Evolutionary conservation across 768 basidiomycete species (phyloP).

Genomic region (Auricularia sp.): DNA sequence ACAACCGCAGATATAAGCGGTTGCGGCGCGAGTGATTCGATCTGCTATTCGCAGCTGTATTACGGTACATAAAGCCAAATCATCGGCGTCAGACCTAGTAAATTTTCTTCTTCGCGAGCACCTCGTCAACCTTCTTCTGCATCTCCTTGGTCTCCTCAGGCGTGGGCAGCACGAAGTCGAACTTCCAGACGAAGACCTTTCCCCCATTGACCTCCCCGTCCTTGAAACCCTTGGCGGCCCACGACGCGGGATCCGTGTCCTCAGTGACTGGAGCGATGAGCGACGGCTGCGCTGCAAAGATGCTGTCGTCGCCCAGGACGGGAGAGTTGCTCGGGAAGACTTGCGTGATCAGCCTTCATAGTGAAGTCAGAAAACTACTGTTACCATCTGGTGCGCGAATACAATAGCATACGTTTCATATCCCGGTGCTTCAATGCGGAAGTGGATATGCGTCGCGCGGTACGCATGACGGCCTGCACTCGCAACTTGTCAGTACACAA

Average conservation of each 20-base stretch:
- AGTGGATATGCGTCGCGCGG: background rate
- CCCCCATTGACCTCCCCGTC: background rate
- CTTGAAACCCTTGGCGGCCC: background rate
- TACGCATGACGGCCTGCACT: background rate
- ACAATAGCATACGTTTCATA: background rate
- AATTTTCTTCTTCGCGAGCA: no score
- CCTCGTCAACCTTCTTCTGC: no score
- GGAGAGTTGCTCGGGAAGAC: background rate
- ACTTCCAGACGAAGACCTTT: no score
- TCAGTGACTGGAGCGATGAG: background rate
- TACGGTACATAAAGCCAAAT: no score
- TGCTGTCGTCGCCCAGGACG: background rate
- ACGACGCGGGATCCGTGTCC: background rate
- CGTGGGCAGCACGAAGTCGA: no score
- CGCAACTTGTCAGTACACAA: background rate
- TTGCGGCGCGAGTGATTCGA: no score
- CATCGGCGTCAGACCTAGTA: no score
- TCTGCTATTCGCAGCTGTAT: no score
- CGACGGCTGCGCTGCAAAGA: background rate
- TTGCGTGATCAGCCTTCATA: background rate
- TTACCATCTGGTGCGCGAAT: background rate
- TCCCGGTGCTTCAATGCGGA: background rate
- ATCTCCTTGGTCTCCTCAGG: no score
- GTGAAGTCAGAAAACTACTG: background rate
- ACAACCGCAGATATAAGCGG: no score